Evolutionary conservation across 495 filamentous ascomycete genomes (phyloP).

Genomic region (Neurospora pannonica): DNA sequence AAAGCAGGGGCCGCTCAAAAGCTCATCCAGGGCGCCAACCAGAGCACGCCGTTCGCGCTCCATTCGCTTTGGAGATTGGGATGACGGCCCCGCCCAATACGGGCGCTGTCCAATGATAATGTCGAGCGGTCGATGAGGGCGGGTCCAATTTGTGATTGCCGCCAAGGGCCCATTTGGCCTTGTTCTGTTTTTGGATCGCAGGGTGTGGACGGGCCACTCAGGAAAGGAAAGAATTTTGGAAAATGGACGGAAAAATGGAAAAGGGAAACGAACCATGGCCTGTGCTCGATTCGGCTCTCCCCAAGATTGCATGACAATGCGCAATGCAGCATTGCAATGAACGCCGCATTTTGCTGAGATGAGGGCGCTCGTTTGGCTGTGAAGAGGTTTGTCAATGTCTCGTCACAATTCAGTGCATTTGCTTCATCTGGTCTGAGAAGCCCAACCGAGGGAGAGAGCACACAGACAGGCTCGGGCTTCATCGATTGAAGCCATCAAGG

Average conservation of each 20-base stretch:
- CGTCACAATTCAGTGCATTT: background rate
- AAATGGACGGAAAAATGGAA: background rate
- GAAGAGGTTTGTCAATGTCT: background rate
- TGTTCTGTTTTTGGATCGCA: background rate
- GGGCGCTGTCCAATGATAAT: slow-evolving; percentile 4
- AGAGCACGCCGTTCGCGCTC: background rate
- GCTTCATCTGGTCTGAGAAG: background rate
- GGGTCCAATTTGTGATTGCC: slow-evolving; percentile 16
- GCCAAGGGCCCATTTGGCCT: slow-evolving; percentile 1
- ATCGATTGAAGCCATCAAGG: background rate
- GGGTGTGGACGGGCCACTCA: background rate
- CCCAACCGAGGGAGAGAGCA: background rate
- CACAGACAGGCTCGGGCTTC: background rate
- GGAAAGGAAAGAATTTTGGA: background rate
- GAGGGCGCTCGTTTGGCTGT: background rate
- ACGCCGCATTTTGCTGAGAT: background rate
- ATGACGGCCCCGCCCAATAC: slow-evolving; percentile 10
- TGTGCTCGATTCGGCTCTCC: background rate
- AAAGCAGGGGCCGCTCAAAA: background rate
- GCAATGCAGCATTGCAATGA: background rate
- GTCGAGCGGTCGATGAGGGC: background rate
- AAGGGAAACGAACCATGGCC: background rate
- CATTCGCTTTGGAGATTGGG: slow-evolving; percentile 10
- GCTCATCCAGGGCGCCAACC: background rate
- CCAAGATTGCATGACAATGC: background rate